Conservation (phyloP, 225 moss, liverwort and hornwort genomes). For the Lunularia cruciata region DNA sequence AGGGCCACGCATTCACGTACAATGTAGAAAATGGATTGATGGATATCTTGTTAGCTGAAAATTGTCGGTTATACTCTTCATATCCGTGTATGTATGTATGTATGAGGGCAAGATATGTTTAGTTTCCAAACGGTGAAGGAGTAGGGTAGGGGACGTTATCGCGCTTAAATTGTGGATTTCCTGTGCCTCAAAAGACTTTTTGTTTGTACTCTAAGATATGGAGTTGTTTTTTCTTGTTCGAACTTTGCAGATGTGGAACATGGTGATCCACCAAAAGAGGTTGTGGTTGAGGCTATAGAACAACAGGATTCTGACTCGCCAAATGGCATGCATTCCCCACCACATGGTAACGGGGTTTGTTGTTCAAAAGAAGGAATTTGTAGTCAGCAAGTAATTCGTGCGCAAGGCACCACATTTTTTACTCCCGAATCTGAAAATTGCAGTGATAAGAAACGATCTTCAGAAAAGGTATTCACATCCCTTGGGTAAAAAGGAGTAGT, state of each 20-base stretch:
- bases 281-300: conserved; percentile 30
- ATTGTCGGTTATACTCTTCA: too few relatives aligned
- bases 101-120: too few relatives aligned
- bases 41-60: too few relatives aligned
- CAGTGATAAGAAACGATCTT: conserved; percentile 39
- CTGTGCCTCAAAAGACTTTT: too few relatives aligned
- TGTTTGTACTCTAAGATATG: too few relatives aligned
- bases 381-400: conserved; percentile 57
- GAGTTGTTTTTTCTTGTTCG: background rate
- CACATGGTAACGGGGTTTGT: conserved; percentile 46
- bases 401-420: conserved; percentile 37
- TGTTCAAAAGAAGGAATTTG: conserved; percentile 47
- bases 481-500: background rate
- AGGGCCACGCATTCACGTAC: too few relatives aligned
- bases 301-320: conserved; percentile 43
- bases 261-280: conserved; percentile 14
- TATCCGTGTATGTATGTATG: too few relatives aligned
- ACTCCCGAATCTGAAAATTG: conserved; percentile 44
- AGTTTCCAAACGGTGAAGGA: too few relatives aligned
- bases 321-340: conserved; percentile 36
- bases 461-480: conserved; percentile 55
- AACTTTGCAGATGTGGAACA: conserved; percentile 22
- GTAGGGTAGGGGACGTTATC: too few relatives aligned
- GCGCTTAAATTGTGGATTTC: too few relatives aligned
- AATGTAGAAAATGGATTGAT: too few relatives aligned